Evolutionary conservation across 2,329 filamentous ascomycete genomes (phyloP), one percentile per base, ranked within the genome.

Genomic region (Aphanocladium album): DNA sequence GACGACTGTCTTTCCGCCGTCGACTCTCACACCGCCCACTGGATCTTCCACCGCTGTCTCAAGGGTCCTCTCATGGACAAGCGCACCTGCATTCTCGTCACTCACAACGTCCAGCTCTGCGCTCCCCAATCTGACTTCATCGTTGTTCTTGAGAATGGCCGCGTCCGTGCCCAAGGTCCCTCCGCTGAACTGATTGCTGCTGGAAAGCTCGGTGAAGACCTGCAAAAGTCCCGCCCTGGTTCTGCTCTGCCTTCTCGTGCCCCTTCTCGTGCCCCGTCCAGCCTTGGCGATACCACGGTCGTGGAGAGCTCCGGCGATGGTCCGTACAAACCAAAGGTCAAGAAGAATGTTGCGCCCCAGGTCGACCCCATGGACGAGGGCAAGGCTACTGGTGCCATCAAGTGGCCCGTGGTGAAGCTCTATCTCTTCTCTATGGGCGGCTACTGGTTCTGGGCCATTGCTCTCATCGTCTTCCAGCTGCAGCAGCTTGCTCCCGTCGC

Each of bases 1-100:
- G 95, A 99, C 70, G 95, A 99, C 73, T 96, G 96, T 64, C 82
- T 99, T 47, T 97, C 93, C 70, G 95, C 95, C 30, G 95, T 99
- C 37, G 95, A 99, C 73, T 96, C 95, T 3, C 95, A 99, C 69
- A 98, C 95, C 0, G 93, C 93, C 2, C 96, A 97, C 73, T 97
- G 96, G 88, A 98, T 99, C 66, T 98, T 98, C 76, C 89, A 89
- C 71, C 89, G 96, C 74, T 96, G 93, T 62, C 88, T 99, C 64
- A 88, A 88, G 67, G 95, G 95, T 2, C 90, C 91, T 6, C 77
- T 99, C 56, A 98, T 99, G 95, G 78, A 83, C 61, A 82, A 87
- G 69, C 87, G 95, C 46, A 98, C 95, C 30, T 98, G 95, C 73
- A 91, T 99, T 58, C 81, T 99, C 47, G 93, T 99, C 39, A 97